Base-by-base conservation (phyloP, 2,329 filamentous ascomycete genomes). In the Gnomoniopsis sp. region DNA sequence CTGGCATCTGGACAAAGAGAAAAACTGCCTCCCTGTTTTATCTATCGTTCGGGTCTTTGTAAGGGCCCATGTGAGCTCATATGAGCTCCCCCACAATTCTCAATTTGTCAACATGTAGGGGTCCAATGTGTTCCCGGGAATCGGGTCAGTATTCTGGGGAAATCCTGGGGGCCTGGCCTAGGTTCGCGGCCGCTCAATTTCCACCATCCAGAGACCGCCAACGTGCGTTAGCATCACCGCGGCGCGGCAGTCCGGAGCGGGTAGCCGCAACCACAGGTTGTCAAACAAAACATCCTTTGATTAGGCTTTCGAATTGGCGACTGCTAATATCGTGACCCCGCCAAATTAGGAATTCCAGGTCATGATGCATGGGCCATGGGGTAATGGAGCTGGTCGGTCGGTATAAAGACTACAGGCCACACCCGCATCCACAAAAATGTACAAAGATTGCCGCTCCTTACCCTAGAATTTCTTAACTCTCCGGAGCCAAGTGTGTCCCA, bases 201-300 rank as follows among this genome's bases (percentile, higher is more conserved):
- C 59, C 59, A 61, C 59, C 59, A 61, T 15, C 57, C 52, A 61
- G 56, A 49, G 50, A 19, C 22, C 59, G 48, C 49, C 34, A 46
- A 59, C 22, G 33, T 41, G 43, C 36, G 26, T 55, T 61, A 58
- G 55, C 59, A 58, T 47, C 19, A 14, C 8, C 36, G 49, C 34
- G 48, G 33, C 22, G 56, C 59, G 59, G 59, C 52, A 55, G 17
- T 56, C 47, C 59, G 59, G 59, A 49, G 51, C 59, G 59, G 30
- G 19, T 38, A 55, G n/a, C 59, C 59, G 59, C 47, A 6, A 33
- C 26, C 21, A 43, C 55, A n/a, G 15, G 41, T 15, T 36, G 47
- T 7, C 6, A 36, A n/a, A 22, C 33, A 22, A 43, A 23, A 41
- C 38, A 30, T 49, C 34, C 19, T 22, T 23, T 22, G 12, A 21